Evolutionary conservation across 2,329 filamentous ascomycete species (phyloP).

Genomic region (Nothophaeocryptopus gaeumannii): DNA sequence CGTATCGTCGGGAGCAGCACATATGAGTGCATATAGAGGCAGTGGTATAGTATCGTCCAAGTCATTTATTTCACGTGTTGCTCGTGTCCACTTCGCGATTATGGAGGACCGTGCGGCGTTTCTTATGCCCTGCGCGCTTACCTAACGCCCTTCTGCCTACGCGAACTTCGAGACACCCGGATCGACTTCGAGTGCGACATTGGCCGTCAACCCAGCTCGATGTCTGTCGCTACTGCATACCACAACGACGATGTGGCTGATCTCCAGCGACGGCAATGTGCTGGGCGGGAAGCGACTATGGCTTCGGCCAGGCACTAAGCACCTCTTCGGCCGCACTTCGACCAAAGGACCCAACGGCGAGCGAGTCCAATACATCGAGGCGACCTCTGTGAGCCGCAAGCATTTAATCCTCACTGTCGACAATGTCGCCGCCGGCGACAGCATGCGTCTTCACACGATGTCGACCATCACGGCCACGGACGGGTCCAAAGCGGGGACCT

Average conservation of each 20-base stretch:
- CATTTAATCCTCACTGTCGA: slow-evolving; percentile 77
- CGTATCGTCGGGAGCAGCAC: too few relatives aligned
- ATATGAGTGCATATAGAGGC: too few relatives aligned
- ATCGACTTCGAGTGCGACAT: too few relatives aligned
- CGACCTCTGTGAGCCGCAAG: slow-evolving; percentile 83
- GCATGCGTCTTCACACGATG: slow-evolving; percentile 55
- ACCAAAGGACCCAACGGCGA: slow-evolving; percentile 45
- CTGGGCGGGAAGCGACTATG: slow-evolving; percentile 46
- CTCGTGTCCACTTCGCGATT: too few relatives aligned
- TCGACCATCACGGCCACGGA: slow-evolving; percentile 75
- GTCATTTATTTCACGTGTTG: too few relatives aligned
- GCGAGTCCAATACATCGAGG: slow-evolving; percentile 63
- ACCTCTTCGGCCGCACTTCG: slow-evolving; percentile 64
- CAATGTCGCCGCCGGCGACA: slow-evolving; percentile 62
- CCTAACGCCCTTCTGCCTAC: too few relatives aligned
- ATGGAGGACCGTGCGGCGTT: too few relatives aligned
- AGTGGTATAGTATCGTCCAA: too few relatives aligned
- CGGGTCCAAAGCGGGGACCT: slow-evolving; percentile 80
- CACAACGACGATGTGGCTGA: slow-evolving; percentile 48
- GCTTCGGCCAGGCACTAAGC: slow-evolving; percentile 30
- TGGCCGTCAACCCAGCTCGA: too few relatives aligned
- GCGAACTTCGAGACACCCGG: too few relatives aligned
- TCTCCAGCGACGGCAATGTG: slow-evolving; percentile 55
- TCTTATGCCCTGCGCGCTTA: too few relatives aligned
- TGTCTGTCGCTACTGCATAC: too few relatives aligned